Percentiles rank a stretch among this genome's conserved stretches.
Conservation (phyloP, 306 rosid species). For the Castanea mollissima region DNA sequence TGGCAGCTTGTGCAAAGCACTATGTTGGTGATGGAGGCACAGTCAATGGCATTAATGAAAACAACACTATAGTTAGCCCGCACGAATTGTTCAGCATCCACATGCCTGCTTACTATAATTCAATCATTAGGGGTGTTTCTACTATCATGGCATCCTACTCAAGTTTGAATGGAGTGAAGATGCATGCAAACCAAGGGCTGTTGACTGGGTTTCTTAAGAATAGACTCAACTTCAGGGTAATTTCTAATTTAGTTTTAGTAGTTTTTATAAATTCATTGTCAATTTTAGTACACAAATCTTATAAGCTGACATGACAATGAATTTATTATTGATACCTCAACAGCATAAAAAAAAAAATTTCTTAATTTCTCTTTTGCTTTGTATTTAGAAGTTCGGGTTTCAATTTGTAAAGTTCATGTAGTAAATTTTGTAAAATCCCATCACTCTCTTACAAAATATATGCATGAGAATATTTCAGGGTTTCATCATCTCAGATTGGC, state of each 20-base stretch:
- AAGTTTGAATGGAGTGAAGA: conserved; percentile 18
- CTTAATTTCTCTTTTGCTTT: too few relatives aligned
- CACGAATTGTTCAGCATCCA: not conserved
- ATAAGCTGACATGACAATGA: too few relatives aligned
- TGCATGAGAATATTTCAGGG: not conserved
- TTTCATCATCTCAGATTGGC: conserved; percentile 2
- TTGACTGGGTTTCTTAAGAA: conserved; percentile 1
- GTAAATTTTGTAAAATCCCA: too few relatives aligned
- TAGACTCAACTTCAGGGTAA: not conserved
- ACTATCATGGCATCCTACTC: conserved; percentile 9
- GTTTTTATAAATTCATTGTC: not conserved
- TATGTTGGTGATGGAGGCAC: conserved; percentile 18
- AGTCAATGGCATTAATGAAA: not conserved
- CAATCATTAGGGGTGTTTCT: conserved; percentile 3
- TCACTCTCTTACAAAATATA: not conserved
- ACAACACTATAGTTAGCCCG: not conserved
- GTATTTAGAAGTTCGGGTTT: too few relatives aligned
- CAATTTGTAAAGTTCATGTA: too few relatives aligned
- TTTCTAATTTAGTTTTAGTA: not conserved
- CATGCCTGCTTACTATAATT: conserved; percentile 12
- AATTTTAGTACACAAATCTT: too few relatives aligned
- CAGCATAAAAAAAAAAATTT: too few relatives aligned
- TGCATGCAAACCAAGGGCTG: conserved; percentile 1
- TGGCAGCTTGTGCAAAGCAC: conserved; percentile 18
- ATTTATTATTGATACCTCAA: too few relatives aligned